Base-by-base conservation (phyloP, 2,329 filamentous ascomycete genomes). In the Hypoxylon sp. region DNA sequence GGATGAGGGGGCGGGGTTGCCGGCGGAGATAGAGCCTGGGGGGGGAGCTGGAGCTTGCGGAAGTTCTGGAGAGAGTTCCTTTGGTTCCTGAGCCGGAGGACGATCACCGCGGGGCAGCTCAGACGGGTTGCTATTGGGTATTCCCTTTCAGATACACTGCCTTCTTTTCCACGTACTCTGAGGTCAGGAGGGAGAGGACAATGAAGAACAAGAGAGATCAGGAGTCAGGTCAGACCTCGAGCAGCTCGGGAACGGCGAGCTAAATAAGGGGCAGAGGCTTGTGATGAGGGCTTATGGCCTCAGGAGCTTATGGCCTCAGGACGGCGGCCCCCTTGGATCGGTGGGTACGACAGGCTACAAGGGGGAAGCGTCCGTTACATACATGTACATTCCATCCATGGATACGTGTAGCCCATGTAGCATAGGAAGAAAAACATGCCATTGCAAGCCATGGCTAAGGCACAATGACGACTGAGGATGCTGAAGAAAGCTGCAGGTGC, bases 1-100 rank as follows among this genome's bases (percentile, higher is more conserved):
- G 47, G 55, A 45, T 61, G 61, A 63, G 60, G 60, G 60, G 60
- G 60, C 57, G 60, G 60, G 61, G 61, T 62, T 38, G 48, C 31
- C 33, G 31, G 48, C 26, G 50, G 54, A 40, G 58, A 50, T 47
- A 27, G 33, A 29, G 46, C 21, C 17, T 11, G 33, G 40, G 45
- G 18, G 23, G 18, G 24, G 49, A 58, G 58, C 46, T 62, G 17
- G 29, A 59, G 58, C 54, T 58, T 48, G 33, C 33, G 38, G 42
- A 45, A 54, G 45, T 41, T 21, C 42, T 21, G 33, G 20, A n/a
- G 38, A 42, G 48, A 43, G 48, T 47, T 58, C 35, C 55, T 57
- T 53, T 62, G 33, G 59, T 54, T 40, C 37, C 38, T 42, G 38
- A 42, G 38, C 20, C 26, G n/a, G 13, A 42, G 15, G 52, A 52